Evolutionary conservation across 306 rosid genomes (phyloP).

Genomic region (Chamaecrista fasciculata): DNA sequence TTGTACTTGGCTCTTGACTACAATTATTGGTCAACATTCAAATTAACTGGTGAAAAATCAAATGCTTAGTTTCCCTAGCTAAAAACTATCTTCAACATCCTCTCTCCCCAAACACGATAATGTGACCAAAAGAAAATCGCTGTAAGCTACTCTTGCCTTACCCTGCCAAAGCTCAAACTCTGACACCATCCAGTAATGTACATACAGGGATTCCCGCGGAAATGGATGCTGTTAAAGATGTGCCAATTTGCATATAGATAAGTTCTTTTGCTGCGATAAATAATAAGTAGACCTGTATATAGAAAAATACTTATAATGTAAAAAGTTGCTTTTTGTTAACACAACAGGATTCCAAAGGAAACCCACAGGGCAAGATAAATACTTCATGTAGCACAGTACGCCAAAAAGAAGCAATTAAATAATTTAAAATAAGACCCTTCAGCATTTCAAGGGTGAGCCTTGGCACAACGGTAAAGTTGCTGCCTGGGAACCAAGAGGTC

Average conservation of each 20-base stretch:
- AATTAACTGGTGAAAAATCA: slow-evolving; percentile 16
- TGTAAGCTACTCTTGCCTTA: slow-evolving; percentile 32
- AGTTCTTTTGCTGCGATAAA: slow-evolving; percentile 26
- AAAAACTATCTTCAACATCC: slow-evolving; percentile 24
- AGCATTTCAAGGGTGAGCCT: too few relatives aligned
- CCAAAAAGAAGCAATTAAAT: background rate
- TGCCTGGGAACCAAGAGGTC: too few relatives aligned
- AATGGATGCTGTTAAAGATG: slow-evolving; percentile 26
- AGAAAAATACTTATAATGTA: background rate
- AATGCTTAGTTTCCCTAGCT: slow-evolving; percentile 32
- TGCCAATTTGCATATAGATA: slow-evolving; percentile 23
- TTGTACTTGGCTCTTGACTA: slow-evolving; percentile 28
- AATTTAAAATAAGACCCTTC: too few relatives aligned
- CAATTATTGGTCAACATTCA: slow-evolving; percentile 40
- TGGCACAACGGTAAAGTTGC: too few relatives aligned
- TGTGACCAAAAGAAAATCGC: slow-evolving; percentile 28
- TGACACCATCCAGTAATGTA: slow-evolving; percentile 50
- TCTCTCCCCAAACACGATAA: slow-evolving; percentile 18
- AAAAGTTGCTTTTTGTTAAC: background rate
- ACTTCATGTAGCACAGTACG: too few relatives aligned
- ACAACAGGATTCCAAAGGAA: slow-evolving; percentile 3
- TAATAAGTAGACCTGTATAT: slow-evolving; percentile 38
- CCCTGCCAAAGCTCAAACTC: slow-evolving; percentile 34
- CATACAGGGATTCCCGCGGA: slow-evolving; percentile 38
- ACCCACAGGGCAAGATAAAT: slow-evolving; percentile 3